phyloP scores from a whole-genome alignment of 495 filamentous ascomycete genomes.

The Podospora comata region DNA sequence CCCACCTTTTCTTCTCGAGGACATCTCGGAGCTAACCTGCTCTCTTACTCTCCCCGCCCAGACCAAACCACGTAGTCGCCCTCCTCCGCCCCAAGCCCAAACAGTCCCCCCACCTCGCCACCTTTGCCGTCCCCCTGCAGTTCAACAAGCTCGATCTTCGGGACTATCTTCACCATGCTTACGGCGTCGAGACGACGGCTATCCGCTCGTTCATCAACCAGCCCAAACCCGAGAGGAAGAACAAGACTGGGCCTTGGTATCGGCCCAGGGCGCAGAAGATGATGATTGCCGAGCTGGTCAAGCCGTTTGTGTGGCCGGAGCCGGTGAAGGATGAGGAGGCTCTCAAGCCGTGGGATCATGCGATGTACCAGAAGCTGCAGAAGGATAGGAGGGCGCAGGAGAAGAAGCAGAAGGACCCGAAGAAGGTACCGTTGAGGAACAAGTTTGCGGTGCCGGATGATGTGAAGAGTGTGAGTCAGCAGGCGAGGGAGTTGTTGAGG shows the following conservation, averaged over 20 bases:
- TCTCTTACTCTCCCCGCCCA: constrained; percentile 31
- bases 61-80: constrained; percentile 73
- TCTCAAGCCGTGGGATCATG: constrained; percentile 30
- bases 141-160: constrained; percentile 90
- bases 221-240: constrained; percentile 53
- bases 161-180: constrained; percentile 79
- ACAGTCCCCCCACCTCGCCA: constrained; percentile 72
- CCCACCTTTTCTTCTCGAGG: background rate
- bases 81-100: constrained; percentile 65
- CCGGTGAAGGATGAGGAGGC: constrained; percentile 51
- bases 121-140: constrained; percentile 79
- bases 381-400: constrained; percentile 44
- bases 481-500: constrained; percentile 34
- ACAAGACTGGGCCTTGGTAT: constrained; percentile 42
- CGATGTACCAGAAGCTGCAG: constrained; percentile 26
- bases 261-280: constrained; percentile 72
- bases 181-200: constrained; percentile 61
- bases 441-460: constrained; percentile 18
- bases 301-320: constrained; percentile 82
- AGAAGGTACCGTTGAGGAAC: constrained; percentile 28
- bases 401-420: constrained; percentile 33
- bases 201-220: constrained; percentile 80
- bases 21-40: background rate
- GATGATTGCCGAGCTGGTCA: constrained; percentile 83
- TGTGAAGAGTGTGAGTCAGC: constrained; percentile 28